A percentile compares a stretch with the other conserved stretches of the same genome.
phyloP scores from a whole-genome alignment of 2,329 filamentous ascomycete species.

The Talaromyces sp. region DNA sequence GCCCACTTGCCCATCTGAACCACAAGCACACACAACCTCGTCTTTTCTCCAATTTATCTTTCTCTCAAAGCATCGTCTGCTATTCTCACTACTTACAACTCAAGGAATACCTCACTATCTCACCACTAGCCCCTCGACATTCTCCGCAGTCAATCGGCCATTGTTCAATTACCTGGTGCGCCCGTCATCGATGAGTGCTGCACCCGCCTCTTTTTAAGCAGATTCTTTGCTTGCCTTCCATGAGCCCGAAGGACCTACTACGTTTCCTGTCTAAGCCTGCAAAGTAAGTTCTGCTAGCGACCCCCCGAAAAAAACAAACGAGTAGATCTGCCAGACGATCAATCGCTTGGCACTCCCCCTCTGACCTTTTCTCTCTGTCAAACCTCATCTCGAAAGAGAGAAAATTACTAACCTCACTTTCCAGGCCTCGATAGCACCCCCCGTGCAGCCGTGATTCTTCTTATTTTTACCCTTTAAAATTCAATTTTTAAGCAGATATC shows the following conservation, averaged over 20 bases:
- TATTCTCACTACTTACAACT: too few relatives aligned
- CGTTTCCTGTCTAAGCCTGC: constrained; percentile 92
- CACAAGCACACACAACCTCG: neutral
- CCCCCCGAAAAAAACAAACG: neutral
- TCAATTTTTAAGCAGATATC: constrained; percentile 52
- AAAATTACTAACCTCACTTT: constrained; percentile 10
- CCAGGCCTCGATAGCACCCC: constrained; percentile 63
- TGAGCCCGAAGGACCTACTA: constrained; percentile 87
- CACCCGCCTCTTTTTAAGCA: constrained; percentile 33
- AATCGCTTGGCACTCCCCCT: neutral
- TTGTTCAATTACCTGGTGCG: constrained; percentile 4
- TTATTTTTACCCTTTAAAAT: constrained; percentile 14
- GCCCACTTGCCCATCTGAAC: constrained; percentile 4
- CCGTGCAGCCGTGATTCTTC: constrained; percentile 13
- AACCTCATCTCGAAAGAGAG: neutral
- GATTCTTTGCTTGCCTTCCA: constrained; percentile 57
- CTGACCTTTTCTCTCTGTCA: neutral
- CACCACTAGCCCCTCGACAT: neutral
- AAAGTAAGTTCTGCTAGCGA: constrained; percentile 61
- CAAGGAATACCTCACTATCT: too few relatives aligned
- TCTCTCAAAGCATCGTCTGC: too few relatives aligned
- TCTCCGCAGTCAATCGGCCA: neutral
- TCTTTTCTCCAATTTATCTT: neutral
- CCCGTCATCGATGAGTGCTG: constrained; percentile 36
- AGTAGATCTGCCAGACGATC: neutral